Evolutionary conservation across 2,329 filamentous ascomycete genomes (phyloP), one percentile per base, ranked within the genome.

Genomic region (Fusarium subtropicale): DNA sequence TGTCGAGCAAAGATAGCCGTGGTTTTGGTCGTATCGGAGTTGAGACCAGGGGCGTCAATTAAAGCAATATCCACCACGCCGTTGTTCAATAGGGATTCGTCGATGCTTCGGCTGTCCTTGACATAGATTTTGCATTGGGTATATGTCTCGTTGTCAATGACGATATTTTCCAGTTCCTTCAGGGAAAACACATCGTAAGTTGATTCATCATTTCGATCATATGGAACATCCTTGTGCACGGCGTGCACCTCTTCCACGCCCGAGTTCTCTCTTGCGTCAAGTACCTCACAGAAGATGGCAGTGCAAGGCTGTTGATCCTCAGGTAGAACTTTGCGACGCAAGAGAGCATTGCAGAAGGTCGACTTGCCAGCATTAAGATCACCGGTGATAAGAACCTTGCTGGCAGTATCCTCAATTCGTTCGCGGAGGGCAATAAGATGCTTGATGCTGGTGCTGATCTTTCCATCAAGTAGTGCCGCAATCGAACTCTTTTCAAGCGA

Each of bases 241-340:
- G 95, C 96, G 76, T 99, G 96, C 1, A 98, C 96, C 79, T 99
- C 96, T 79, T 99, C 96, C 3, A 97, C 79, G 3, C 93, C 92
- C 31, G 89, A 90, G 75, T 99, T 99, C 77, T 97, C 94, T 69
- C 93, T 89, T 7, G 92, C 92, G 79, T 99, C 94, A 60, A 99
- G 81, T 4, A 99, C 96, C 78, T 99, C 96, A 78, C 96, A 99
- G 81, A 99, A 99, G 60, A 99, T 97, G 80, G 93, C 96, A 3
- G 96, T 99, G 80, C 96, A 99, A 3, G 96, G 96, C 77, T 98
- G 96, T 79, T 99, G 95, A 74, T 99, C 96, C 80, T 98, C 96
- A 1, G 96, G 96, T 6, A 99, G 82, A 30, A 99, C 88, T 80
- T 98, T 98, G 66, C 94, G 89, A 64, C 96, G 91, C 41, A 99